A percentile compares a stretch with the other conserved stretches of the same genome.
phyloP scores from a whole-genome alignment of 2,329 filamentous ascomycete genomes.

The Bisporella sp. region DNA sequence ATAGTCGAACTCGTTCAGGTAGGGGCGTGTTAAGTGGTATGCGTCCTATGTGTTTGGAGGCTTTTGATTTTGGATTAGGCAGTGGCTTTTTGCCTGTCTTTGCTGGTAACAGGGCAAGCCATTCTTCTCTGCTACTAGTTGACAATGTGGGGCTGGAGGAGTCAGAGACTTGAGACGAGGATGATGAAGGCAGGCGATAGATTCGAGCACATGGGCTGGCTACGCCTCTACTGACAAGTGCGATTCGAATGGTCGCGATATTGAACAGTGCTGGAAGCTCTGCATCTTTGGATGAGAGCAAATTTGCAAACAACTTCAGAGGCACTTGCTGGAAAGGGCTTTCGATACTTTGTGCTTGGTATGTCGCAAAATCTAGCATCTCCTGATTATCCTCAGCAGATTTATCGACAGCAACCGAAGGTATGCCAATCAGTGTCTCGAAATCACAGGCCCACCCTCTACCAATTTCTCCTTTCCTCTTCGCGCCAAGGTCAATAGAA shows the following conservation, averaged over 20 bases:
- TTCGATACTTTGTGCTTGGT: slow-evolving; percentile 6
- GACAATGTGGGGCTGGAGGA: slow-evolving; percentile 24
- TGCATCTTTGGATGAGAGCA: slow-evolving; percentile 16
- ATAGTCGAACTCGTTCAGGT: slow-evolving; percentile 30
- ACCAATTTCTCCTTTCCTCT: slow-evolving; percentile 75
- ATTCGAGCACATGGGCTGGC: slow-evolving; percentile 69
- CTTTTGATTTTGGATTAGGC: slow-evolving; percentile 17
- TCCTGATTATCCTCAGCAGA: slow-evolving; percentile 7
- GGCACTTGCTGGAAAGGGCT: slow-evolving; percentile 11
- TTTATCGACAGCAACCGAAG: neutral
- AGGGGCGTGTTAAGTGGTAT: slow-evolving; percentile 24
- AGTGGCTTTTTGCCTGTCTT: slow-evolving; percentile 16
- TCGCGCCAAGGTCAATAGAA: slow-evolving; percentile 65
- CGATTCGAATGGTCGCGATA: slow-evolving; percentile 58
- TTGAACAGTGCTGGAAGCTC: slow-evolving; percentile 29
- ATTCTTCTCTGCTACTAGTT: slow-evolving; percentile 53
- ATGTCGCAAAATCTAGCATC: neutral
- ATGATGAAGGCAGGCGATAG: slow-evolving; percentile 62
- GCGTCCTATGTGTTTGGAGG: slow-evolving; percentile 7
- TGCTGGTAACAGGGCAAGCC: slow-evolving; percentile 54
- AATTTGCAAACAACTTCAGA: slow-evolving; percentile 13
- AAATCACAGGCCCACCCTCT: slow-evolving; percentile 80
- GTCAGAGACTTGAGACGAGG: neutral
- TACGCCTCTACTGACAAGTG: slow-evolving; percentile 62
- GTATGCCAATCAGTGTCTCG: slow-evolving; percentile 36